Evolutionary conservation across 2,329 filamentous ascomycete genomes (phyloP).

Genomic region (Penicillium sp.): DNA sequence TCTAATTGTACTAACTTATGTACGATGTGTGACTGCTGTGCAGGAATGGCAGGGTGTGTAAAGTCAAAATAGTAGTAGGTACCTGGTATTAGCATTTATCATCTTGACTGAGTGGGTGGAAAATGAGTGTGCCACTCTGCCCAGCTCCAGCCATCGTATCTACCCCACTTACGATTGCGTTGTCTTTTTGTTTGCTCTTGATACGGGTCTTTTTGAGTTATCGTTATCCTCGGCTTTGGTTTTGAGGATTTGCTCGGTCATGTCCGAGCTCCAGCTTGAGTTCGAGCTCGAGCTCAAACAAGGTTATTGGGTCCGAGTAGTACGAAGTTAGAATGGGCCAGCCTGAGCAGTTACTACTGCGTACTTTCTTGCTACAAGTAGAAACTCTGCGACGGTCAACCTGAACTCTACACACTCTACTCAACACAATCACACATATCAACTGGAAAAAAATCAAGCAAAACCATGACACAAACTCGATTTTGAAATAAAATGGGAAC

Average conservation of each 20-base stretch:
- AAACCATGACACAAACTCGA: slow-evolving; percentile 17
- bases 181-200: background rate
- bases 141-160: background rate
- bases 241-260: background rate
- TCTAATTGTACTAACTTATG: background rate
- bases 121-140: background rate
- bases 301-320: background rate
- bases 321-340: background rate
- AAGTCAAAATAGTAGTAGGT: background rate
- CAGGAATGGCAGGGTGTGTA: background rate
- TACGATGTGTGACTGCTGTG: background rate
- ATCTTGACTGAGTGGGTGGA: background rate
- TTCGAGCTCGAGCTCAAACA: background rate
- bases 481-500: slow-evolving; percentile 11
- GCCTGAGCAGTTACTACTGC: no score
- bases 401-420: background rate
- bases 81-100: background rate
- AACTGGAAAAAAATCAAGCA: slow-evolving; percentile 5
- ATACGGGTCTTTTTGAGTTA: background rate
- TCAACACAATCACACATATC: background rate
- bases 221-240: background rate
- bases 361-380: no score
- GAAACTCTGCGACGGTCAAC: no score
- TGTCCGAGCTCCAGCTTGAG: background rate
- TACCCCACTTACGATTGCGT: background rate